phyloP scores from a whole-genome alignment of 352 stramenopile species.

The Globisporangium heterothallicum region DNA sequence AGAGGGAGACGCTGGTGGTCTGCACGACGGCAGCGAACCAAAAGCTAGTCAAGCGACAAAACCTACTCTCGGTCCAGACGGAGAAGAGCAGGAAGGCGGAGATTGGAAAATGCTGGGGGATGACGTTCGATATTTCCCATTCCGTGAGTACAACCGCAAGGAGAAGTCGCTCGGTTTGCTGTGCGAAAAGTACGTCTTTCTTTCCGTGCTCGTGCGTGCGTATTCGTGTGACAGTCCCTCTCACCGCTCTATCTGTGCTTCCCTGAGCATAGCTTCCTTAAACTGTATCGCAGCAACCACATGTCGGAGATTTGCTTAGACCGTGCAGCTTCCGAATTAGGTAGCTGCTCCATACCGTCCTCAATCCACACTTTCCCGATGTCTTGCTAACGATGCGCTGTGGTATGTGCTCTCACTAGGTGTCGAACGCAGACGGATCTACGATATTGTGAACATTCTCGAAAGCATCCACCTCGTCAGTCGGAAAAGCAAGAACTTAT shows the following conservation, averaged over 20 bases:
- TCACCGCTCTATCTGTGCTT: no score
- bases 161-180: slow-evolving; percentile 82
- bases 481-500: slow-evolving; percentile 96
- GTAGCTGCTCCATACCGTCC: no score
- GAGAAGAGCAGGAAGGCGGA: slow-evolving; percentile 12
- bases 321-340: slow-evolving; percentile 52
- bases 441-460: slow-evolving; percentile 98
- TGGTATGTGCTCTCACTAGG: slow-evolving; percentile 26
- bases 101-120: slow-evolving; percentile 30
- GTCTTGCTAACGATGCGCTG: background rate
- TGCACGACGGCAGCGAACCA: background rate
- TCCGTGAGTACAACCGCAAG: slow-evolving; percentile 85
- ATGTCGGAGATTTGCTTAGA: slow-evolving; percentile 78
- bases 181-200: slow-evolving; percentile 74
- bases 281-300: slow-evolving; percentile 58
- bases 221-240: no score
- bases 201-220: background rate
- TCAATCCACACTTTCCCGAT: background rate
- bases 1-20: background rate
- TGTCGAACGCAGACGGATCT: slow-evolving; percentile 93
- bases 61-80: background rate
- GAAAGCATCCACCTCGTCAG: slow-evolving; percentile 93
- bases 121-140: slow-evolving; percentile 53
- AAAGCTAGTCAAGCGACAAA: background rate
- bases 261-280: slow-evolving; percentile 50